Evolutionary conservation across 805 yeast genomes (phyloP).

Genomic region (Wickerhamomyces pijperi): DNA sequence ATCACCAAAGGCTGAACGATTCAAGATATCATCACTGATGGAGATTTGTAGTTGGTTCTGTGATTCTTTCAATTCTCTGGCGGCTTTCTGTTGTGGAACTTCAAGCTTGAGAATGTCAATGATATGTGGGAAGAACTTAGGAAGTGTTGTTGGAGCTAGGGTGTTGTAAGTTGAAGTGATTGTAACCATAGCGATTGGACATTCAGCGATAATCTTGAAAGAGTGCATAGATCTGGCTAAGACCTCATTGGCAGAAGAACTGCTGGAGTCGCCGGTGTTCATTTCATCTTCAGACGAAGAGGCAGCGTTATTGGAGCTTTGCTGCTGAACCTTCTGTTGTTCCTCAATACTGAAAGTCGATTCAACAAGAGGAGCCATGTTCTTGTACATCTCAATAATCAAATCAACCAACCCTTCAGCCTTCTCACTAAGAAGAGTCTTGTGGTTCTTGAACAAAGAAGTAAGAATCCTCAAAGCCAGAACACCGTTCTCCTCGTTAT

Average conservation of each 20-base stretch:
- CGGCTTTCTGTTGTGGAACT: conserved; percentile 70
- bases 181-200: conserved; percentile 94
- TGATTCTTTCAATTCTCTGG: conserved; percentile 45
- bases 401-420: conserved; percentile 73
- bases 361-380: conserved; percentile 64
- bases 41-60: conserved; percentile 53
- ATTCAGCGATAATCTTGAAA: conserved; percentile 86
- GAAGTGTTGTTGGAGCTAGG: conserved; percentile 58
- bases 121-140: conserved; percentile 71
- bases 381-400: conserved; percentile 65
- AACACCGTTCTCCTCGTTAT: conserved; percentile 94
- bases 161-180: conserved; percentile 80
- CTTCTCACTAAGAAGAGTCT: conserved; percentile 49
- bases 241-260: conserved; percentile 25
- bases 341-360: conserved; percentile 57
- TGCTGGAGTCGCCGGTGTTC: conserved; percentile 12
- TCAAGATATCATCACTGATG: conserved; percentile 64
- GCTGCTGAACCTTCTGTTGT: no score
- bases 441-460: conserved; percentile 76
- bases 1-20: conserved; percentile 75
- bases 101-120: conserved; percentile 64
- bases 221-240: conserved; percentile 65
- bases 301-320: neutral
- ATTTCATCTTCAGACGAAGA: conserved; percentile 5
- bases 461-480: conserved; percentile 82